phyloP scores from a whole-genome alignment of 2,329 filamentous ascomycete genomes.

The Trichoderma semiorbis region DNA sequence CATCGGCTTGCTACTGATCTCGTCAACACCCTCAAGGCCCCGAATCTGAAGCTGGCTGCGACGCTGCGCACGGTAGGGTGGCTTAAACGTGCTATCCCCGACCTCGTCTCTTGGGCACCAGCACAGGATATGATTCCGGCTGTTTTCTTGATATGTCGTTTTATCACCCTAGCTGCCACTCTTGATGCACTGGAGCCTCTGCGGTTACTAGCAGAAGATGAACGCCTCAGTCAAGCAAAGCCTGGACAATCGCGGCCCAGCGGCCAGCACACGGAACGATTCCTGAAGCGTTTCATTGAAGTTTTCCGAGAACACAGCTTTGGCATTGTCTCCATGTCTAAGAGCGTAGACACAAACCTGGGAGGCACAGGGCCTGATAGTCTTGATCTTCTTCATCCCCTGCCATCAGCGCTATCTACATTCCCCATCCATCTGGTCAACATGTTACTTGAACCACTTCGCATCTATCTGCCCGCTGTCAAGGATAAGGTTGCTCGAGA shows the following conservation, averaged over 20 bases:
- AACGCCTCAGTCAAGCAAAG: constrained; percentile 52
- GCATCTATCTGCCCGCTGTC: constrained; percentile 74
- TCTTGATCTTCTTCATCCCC: constrained; percentile 46
- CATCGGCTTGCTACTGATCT: constrained; percentile 83
- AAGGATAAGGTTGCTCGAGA: constrained; percentile 76
- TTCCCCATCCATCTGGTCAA: constrained; percentile 82
- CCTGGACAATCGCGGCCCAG: constrained; percentile 53
- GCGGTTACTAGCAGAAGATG: constrained; percentile 84
- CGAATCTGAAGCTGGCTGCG: constrained; percentile 79
- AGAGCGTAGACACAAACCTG: constrained; percentile 63
- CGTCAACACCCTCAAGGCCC: constrained; percentile 70
- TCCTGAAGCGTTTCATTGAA: constrained; percentile 92
- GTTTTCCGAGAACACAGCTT: constrained; percentile 98
- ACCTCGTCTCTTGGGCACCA: constrained; percentile 47
- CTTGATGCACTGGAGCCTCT: constrained; percentile 82
- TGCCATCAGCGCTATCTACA: constrained; percentile 75
- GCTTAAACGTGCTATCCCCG: constrained; percentile 81
- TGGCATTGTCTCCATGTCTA: constrained; percentile 90
- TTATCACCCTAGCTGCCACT: constrained; percentile 74
- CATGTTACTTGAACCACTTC: constrained; percentile 73
- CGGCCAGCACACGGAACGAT: constrained; percentile 91
- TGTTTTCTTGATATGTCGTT: constrained; percentile 81
- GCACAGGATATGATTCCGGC: constrained; percentile 70
- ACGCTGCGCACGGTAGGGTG: constrained; percentile 89
- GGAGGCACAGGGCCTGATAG: constrained; percentile 19